Conservation (phyloP, 257 asterid genomes). For the Primulina tabacum region DNA sequence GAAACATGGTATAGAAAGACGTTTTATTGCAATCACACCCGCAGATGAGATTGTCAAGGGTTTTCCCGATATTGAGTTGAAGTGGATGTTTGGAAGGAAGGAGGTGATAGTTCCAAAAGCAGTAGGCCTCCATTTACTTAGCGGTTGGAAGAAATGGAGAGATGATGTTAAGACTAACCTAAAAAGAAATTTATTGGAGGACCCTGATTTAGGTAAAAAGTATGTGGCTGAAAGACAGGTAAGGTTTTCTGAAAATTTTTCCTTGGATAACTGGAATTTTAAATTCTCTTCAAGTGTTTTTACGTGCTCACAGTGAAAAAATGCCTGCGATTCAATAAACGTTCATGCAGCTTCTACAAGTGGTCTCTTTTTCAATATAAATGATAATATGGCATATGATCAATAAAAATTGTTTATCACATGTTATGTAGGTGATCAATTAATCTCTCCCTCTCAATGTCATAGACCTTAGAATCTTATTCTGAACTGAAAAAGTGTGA, state of each 20-base stretch:
- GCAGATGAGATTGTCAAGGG: constrained; percentile 82
- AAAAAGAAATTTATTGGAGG: constrained; percentile 61
- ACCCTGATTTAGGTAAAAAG: constrained; percentile 75
- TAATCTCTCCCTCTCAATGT: neutral
- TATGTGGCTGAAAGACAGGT: constrained; percentile 93
- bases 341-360: neutral
- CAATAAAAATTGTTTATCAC: constrained; percentile 1
- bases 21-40: constrained; percentile 69
- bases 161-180: constrained; percentile 65
- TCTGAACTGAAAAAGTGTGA: neutral
- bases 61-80: constrained; percentile 79
- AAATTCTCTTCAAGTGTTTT: constrained; percentile 7
- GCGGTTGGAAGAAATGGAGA: constrained; percentile 96
- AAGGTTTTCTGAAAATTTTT: constrained; percentile 23
- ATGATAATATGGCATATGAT: constrained; percentile 9
- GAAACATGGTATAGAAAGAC: constrained; percentile 70
- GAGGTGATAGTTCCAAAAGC: constrained; percentile 82
- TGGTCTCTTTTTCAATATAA: neutral
- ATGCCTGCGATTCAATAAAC: constrained; percentile 1
- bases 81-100: constrained; percentile 91
- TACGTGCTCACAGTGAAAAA: constrained; percentile 2
- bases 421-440: neutral
- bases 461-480: no score
- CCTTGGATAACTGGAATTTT: constrained; percentile 14
- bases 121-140: constrained; percentile 49